Evolutionary conservation across 2,329 filamentous ascomycete species (phyloP), one percentile per base, ranked within the genome.

Genomic region (Rutstroemia sp.): DNA sequence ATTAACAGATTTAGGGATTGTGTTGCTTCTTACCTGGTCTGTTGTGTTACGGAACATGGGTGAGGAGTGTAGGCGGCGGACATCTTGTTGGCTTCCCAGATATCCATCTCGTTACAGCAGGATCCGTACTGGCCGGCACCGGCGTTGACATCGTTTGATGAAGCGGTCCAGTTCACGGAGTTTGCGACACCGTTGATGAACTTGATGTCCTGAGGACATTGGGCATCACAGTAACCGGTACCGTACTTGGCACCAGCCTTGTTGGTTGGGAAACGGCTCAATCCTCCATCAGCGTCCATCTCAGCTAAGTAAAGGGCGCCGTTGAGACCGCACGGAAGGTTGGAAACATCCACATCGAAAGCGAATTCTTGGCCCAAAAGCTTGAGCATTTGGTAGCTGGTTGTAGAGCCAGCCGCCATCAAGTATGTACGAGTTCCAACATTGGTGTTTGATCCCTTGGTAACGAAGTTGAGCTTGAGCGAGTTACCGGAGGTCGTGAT

Each of bases 321-420:
- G 72, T 90, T 89, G 58, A 89, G 73, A 61, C 86, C 86, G 67
- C 87, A 89, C 60, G 81, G 80, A 30, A 88, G 74, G 63, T 79
- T 79, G 44, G 84, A 87, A 44, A 87, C 81, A 68, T 89, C 86
- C 41, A 88, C 85, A 57, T 88, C 84, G 60, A 89, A 88, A 56
- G 83, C 84, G 73, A 89, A 84, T 70, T 89, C 86, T 68, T 85
- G 79, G 71, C 80, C 80, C 56, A 83, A 75, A 59, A 88, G 75
- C 60, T 82, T 76, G 72, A 88, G 82, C 69, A 81, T 78, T 72
- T 87, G 74, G 71, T 89, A 89, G 57, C 78, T 79, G 60, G 75
- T 76, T 42, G 81, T 52, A 47, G 63, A 65, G 37, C 64, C 79
- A 53, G 76, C 73, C 64, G 79, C 78, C 75, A 89, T 81, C 61